phyloP scores from a whole-genome alignment of 2,329 filamentous ascomycete species.

The Exophiala dermatitidis region DNA sequence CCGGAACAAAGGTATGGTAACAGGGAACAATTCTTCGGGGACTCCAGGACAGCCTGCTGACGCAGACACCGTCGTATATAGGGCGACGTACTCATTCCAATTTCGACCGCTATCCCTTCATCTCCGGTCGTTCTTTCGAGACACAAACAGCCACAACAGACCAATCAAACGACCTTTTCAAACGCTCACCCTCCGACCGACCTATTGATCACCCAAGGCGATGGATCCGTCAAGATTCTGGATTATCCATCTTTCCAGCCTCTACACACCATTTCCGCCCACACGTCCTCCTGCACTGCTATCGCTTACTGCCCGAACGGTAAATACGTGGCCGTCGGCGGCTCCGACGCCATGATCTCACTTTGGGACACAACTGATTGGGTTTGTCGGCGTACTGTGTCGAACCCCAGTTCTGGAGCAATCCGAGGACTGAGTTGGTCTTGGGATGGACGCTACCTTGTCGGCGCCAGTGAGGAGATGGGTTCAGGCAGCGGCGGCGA shows the following conservation, averaged over 20 bases:
- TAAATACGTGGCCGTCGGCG: conserved; percentile 44
- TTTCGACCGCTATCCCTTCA: conserved; percentile 38
- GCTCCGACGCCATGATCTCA: conserved; percentile 44
- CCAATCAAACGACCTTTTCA: conserved; percentile 44
- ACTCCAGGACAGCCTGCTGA: not conserved
- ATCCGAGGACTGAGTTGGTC: conserved; percentile 45
- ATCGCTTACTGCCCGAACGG: conserved; percentile 42
- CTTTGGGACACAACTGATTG: conserved; percentile 48
- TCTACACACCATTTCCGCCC: conserved; percentile 42
- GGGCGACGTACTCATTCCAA: conserved; percentile 43
- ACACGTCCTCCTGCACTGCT: conserved; percentile 44
- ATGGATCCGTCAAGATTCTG: conserved; percentile 44
- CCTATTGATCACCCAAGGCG: conserved; percentile 48
- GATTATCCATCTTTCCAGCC: conserved; percentile 41
- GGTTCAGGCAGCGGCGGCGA: conserved; percentile 33
- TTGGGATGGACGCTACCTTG: conserved; percentile 44
- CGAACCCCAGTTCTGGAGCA: conserved; percentile 39
- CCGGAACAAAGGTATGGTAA: conserved; percentile 40
- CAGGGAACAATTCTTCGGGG: too few species aligned
- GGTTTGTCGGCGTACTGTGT: conserved; percentile 44
- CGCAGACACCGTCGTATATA: conserved; percentile 21
- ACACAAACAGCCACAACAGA: conserved; percentile 42
- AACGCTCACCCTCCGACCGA: conserved; percentile 39
- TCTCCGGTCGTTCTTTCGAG: conserved; percentile 35
- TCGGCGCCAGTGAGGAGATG: conserved; percentile 43